These are phyloP conservation scores for Cordia subcordata DNA, from an alignment of 257 asterid genomes.

Conservation along the genomic window DNA sequence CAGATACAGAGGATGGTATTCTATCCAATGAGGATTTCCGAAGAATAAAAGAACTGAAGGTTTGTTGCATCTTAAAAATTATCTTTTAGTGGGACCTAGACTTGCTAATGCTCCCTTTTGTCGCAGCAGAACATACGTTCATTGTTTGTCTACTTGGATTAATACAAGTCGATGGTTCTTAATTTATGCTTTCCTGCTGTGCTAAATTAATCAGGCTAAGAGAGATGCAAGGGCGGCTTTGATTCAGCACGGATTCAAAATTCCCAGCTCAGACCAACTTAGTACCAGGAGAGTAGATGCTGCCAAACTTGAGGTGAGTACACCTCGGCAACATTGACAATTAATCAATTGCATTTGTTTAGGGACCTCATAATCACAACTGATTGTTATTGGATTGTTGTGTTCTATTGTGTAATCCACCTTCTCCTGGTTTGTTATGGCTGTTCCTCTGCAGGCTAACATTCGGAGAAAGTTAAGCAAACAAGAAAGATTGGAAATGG, in stretches of 20 bases:
- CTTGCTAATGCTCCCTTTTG: conserved; percentile 2
- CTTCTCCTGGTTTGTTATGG: conserved; percentile 1
- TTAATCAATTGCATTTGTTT: neutral
- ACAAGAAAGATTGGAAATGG: conserved; percentile 54
- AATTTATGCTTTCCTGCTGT: conserved; percentile 16
- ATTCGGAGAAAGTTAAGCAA: conserved; percentile 64
- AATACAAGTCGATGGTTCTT: too few species aligned
- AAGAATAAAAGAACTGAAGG: conserved; percentile 82
- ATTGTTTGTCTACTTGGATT: neutral
- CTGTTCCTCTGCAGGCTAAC: conserved; percentile 50
- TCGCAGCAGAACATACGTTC: neutral
- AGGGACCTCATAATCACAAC: neutral
- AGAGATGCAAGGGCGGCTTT: conserved; percentile 56
- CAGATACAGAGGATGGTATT: conserved; percentile 55
- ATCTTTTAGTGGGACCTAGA: conserved; percentile 7
- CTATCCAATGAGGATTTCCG: conserved; percentile 92
- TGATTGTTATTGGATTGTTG: neutral
- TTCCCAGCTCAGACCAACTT: conserved; percentile 71
- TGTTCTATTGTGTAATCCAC: neutral
- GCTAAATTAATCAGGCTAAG: conserved; percentile 47
- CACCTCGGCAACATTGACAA: neutral
- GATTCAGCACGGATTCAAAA: conserved; percentile 67
- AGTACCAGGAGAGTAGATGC: conserved; percentile 75
- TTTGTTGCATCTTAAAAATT: conserved; percentile 21
- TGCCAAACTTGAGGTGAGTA: conserved; percentile 65